These are phyloP conservation scores for Poronia punctata DNA, from an alignment of 495 filamentous ascomycete species.

Conservation along the genomic window DNA sequence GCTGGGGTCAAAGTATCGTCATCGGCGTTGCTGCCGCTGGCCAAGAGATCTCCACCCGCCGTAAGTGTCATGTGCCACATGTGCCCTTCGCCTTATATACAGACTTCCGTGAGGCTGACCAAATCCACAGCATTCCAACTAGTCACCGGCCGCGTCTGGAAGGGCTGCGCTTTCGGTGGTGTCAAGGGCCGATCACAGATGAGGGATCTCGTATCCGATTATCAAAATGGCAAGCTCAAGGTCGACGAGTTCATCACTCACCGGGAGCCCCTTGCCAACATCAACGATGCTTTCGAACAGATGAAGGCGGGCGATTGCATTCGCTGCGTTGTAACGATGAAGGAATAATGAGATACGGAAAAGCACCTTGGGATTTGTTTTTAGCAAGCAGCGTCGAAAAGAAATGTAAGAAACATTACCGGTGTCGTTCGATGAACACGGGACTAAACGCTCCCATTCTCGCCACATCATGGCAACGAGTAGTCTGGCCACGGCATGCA, in stretches of 20 bases:
- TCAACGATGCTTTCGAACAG: constrained; percentile 83
- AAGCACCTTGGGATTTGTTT: too few species aligned
- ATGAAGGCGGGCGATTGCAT: constrained; percentile 98
- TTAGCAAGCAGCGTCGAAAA: too few species aligned
- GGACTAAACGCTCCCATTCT: too few species aligned
- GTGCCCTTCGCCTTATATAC: background rate
- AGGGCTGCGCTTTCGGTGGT: constrained; percentile 93
- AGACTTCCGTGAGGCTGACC: constrained; percentile 13
- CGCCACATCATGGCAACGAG: too few species aligned
- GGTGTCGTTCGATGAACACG: too few species aligned
- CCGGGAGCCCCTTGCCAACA: constrained; percentile 67
- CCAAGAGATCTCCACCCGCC: constrained; percentile 91
- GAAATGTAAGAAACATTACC: too few species aligned
- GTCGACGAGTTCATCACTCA: constrained; percentile 99
- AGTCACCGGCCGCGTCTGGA: constrained; percentile 96
- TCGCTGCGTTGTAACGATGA: constrained; percentile 67
- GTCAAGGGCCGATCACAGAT: constrained; percentile 96
- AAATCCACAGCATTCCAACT: constrained; percentile 80
- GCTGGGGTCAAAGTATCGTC: constrained; percentile 96
- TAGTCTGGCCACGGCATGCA: too few species aligned
- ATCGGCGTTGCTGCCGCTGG: constrained; percentile 97
- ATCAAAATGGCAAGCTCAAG: constrained; percentile 83
- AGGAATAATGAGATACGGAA: constrained; percentile 23
- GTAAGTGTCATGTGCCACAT: constrained; percentile 50
- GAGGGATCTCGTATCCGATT: constrained; percentile 81